Evolutionary conservation across 257 asterid species (phyloP), one percentile per base, ranked within the genome.

Genomic region (Ilex aquifolium): DNA sequence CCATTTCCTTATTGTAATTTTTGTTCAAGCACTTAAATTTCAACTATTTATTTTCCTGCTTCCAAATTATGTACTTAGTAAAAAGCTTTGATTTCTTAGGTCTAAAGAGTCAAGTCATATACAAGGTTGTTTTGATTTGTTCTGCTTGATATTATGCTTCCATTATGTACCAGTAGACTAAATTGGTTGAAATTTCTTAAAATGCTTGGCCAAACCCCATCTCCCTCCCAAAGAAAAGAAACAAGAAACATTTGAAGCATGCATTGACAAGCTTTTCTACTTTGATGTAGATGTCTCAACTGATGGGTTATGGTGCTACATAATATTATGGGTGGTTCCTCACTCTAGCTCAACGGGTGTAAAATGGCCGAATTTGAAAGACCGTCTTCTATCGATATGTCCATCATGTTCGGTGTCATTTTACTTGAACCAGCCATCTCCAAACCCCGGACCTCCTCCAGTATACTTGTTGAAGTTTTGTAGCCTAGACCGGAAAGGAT

Each of bases 291-390:
- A 91, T 84, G 71, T 91, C 74, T 88, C 96, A n/a, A 91, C 95
- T 0, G 95, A 91, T 68, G 95, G 96, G 44, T 74, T 67, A 77
- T 91, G 96, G 97, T 85, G 97, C 79, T 91, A 79, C 68, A 58
- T 91, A 36, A 72, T 88, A 60, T 67, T 91, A 8, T 88, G 91
- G 94, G 84, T 82, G 32, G 67, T 57, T 73, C 94, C 91, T 67
- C 80, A 68, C 59, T 67, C 83, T 27, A 78, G 60, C 58, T 77
- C 87, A 21, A 68, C 65, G 40, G 58, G 14, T 60, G 81, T 84
- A 68, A 80, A 76, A 66, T 91, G 96, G 97, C 68, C 65, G 66
- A 82, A 67, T 74, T 63, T 91, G 84, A 85, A 82, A 72, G 88
- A 82, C 29, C 88, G 90, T 31, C 85, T 91, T 60, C 65, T 80